phyloP scores from a whole-genome alignment of 768 basidiomycete genomes.

The Pisolithus sp. region DNA sequence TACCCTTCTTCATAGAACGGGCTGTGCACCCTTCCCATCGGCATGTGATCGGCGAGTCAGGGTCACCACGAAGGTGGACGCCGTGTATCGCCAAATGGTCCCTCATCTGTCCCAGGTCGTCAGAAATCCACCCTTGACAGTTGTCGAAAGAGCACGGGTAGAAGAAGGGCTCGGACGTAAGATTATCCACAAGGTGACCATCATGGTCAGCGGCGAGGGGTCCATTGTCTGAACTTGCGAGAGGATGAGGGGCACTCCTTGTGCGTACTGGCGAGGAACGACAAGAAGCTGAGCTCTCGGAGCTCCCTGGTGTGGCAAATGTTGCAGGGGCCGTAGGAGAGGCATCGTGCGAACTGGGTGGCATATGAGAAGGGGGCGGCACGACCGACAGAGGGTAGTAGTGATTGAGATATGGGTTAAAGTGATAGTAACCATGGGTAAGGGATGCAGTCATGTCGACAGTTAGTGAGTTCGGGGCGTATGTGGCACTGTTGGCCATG shows the following conservation, averaged over 20 bases:
- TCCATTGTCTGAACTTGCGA: neutral
- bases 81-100: slow-evolving; percentile 10
- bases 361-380: too few species aligned
- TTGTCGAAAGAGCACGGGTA: slow-evolving; percentile 13
- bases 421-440: too few species aligned
- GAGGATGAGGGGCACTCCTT: neutral
- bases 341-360: too few species aligned
- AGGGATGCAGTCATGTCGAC: too few species aligned
- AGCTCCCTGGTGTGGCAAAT: neutral
- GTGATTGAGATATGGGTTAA: too few species aligned
- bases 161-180: neutral
- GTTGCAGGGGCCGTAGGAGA: neutral
- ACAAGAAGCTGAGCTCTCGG: neutral
- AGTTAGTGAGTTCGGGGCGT: too few species aligned
- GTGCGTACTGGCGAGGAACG: neutral
- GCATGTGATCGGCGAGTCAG: slow-evolving; percentile 1
- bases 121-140: slow-evolving; percentile 17
- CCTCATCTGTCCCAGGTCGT: slow-evolving; percentile 8
- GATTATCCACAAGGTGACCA: slow-evolving; percentile 5
- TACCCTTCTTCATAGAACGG: neutral
- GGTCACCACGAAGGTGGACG: slow-evolving; percentile 1
- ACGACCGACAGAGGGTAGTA: too few species aligned
- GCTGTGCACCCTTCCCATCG: slow-evolving; percentile 12
- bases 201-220: slow-evolving; percentile 4
- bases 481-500: too few species aligned